Conservation (phyloP, 345 rosid genomes). For the Leavenworthia alabamica region DNA sequence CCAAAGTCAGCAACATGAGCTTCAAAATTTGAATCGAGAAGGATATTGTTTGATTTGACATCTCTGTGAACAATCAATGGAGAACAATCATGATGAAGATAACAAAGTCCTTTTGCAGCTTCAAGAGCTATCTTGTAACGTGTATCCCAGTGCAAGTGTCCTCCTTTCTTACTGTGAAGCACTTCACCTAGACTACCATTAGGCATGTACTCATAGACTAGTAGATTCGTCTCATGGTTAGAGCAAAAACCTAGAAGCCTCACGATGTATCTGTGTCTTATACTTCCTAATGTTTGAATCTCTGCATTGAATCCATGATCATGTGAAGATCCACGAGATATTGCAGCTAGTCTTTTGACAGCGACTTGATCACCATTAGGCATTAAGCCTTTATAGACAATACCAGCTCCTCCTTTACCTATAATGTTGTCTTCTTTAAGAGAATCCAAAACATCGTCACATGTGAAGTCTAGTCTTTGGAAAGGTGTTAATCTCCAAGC, state of each 20-base stretch:
- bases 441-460: constrained; percentile 73
- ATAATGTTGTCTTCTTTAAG: constrained; percentile 87
- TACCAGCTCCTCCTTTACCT: constrained; percentile 94
- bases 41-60: constrained; percentile 82
- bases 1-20: constrained; percentile 97
- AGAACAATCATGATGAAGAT: constrained; percentile 85
- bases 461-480: constrained; percentile 82
- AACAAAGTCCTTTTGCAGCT: constrained; percentile 85
- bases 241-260: constrained; percentile 81
- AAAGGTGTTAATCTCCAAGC: constrained; percentile 96
- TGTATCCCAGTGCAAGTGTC: constrained; percentile 82
- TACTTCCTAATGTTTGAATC: constrained; percentile 86
- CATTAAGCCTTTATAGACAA: constrained; percentile 76
- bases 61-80: constrained; percentile 83
- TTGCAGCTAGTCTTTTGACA: constrained; percentile 68
- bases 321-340: constrained; percentile 86
- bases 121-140: constrained; percentile 79
- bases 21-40: constrained; percentile 70
- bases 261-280: constrained; percentile 80
- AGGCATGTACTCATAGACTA: constrained; percentile 86
- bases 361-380: constrained; percentile 77
- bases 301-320: constrained; percentile 96
- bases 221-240: constrained; percentile 82
- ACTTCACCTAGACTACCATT: constrained; percentile 90
- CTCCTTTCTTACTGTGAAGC: constrained; percentile 87